These are phyloP conservation scores for Pythium insidiosum DNA, from an alignment of 352 stramenopile species.

Conservation along the genomic window DNA sequence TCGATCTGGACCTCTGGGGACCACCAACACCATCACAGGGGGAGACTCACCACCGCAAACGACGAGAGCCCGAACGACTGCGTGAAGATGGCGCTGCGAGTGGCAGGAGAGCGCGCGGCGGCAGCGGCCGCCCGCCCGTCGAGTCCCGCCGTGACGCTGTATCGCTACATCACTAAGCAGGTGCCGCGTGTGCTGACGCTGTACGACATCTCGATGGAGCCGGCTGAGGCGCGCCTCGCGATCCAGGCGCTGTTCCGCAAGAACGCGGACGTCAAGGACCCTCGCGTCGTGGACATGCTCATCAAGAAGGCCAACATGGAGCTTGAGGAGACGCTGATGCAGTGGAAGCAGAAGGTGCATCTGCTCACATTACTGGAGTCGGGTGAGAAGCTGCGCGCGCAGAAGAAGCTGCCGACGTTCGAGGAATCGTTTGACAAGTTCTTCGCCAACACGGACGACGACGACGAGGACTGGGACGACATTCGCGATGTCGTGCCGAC, in stretches of 20 bases:
- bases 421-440: conserved; percentile 77
- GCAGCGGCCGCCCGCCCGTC: conserved; percentile 21
- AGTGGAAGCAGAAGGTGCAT: conserved; percentile 98
- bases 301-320: conserved; percentile 98
- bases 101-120: conserved; percentile 60
- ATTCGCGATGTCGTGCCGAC: conserved; percentile 25
- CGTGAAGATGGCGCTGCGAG: conserved; percentile 60
- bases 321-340: conserved; percentile 95
- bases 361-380: conserved; percentile 81
- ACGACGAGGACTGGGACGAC: conserved; percentile 62
- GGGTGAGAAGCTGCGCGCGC: conserved; percentile 41
- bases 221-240: conserved; percentile 73
- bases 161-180: conserved; percentile 87
- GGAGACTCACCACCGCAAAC: conserved; percentile 2
- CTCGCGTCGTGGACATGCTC: conserved; percentile 92
- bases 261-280: conserved; percentile 92
- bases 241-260: conserved; percentile 94
- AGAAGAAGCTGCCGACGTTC: conserved; percentile 32
- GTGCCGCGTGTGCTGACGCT: conserved; percentile 95
- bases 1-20: no score
- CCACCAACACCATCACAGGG: no score
- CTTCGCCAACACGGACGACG: conserved; percentile 58
- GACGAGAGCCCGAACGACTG: background rate
- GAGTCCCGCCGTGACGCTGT: conserved; percentile 78
- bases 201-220: conserved; percentile 96